Conservation (phyloP, 305 asterid genomes). For the Salvia sclarea region DNA sequence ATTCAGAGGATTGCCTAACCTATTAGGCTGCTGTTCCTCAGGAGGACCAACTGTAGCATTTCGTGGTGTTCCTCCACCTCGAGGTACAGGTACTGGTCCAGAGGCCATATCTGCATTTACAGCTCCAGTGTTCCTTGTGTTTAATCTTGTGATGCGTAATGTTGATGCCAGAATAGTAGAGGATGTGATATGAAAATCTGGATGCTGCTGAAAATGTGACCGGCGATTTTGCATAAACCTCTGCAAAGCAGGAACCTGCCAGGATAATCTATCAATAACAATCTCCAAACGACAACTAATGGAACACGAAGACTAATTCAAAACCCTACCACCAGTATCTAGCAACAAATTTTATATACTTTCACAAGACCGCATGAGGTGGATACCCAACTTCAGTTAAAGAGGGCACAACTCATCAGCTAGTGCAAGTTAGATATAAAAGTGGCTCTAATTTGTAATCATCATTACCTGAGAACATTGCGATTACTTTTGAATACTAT, state of each 20-base stretch:
- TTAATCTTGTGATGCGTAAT: constrained; percentile 83
- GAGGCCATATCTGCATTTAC: constrained; percentile 49
- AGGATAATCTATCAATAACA: constrained; percentile 24
- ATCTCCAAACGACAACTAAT: constrained; percentile 1
- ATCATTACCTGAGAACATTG: background rate
- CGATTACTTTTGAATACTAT: background rate
- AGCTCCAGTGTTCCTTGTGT: constrained; percentile 63
- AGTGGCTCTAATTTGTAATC: background rate
- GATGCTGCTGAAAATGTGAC: constrained; percentile 92
- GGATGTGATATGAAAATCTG: constrained; percentile 91
- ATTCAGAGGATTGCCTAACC: constrained; percentile 65
- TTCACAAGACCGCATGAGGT: background rate
- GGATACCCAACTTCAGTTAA: background rate
- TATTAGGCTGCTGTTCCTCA: constrained; percentile 47
- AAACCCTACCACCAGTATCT: constrained; percentile 1
- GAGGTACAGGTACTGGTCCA: constrained; percentile 48
- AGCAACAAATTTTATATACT: background rate
- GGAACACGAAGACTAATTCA: constrained; percentile 4
- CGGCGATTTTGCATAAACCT: constrained; percentile 89
- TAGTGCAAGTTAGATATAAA: background rate
- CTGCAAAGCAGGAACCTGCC: constrained; percentile 95
- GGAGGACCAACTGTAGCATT: constrained; percentile 44
- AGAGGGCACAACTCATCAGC: constrained; percentile 1
- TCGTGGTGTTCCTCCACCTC: constrained; percentile 45
- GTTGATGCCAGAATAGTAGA: constrained; percentile 95